phyloP scores from a whole-genome alignment of 176 grass and related monocot species.

The Metroxylon sagu region DNA sequence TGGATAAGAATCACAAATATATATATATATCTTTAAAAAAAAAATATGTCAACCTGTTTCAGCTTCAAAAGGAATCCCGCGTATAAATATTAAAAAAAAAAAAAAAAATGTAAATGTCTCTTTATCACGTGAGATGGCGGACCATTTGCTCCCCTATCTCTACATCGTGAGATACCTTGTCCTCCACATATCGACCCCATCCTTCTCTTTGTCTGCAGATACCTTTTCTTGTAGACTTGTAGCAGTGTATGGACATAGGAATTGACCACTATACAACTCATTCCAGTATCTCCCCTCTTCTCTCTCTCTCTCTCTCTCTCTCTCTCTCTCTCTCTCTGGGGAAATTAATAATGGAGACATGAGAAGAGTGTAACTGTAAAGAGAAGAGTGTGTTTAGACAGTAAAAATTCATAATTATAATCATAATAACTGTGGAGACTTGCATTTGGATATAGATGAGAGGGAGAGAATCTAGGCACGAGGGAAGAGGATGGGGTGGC shows the following conservation, averaged over 20 bases:
- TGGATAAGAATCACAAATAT: too few relatives aligned
- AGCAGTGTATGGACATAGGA: background rate
- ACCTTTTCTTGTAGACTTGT: constrained; percentile 9
- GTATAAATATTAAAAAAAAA: too few relatives aligned
- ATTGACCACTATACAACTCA: too few relatives aligned
- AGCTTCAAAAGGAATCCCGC: too few relatives aligned
- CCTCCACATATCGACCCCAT: background rate
- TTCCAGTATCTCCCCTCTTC: too few relatives aligned
- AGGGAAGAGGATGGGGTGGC: constrained; percentile 28
- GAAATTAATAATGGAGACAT: too few relatives aligned
- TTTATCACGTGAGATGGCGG: constrained; percentile 44
- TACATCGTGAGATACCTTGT: constrained; percentile 22
- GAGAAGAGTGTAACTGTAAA: background rate
- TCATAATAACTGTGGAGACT: background rate
- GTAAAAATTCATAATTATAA: background rate
- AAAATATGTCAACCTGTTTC: too few relatives aligned
- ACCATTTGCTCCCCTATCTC: constrained; percentile 23
- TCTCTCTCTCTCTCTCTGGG: too few relatives aligned
- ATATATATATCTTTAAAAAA: too few relatives aligned
- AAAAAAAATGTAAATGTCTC: background rate
- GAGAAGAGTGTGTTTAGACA: constrained; percentile 14
- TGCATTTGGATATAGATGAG: too few relatives aligned
- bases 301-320: too few relatives aligned
- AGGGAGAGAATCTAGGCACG: constrained; percentile 43
- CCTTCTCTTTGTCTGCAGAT: constrained; percentile 15